Conservation (phyloP, 2,329 filamentous ascomycete species). For the Pseudogymnoascus sp. region DNA sequence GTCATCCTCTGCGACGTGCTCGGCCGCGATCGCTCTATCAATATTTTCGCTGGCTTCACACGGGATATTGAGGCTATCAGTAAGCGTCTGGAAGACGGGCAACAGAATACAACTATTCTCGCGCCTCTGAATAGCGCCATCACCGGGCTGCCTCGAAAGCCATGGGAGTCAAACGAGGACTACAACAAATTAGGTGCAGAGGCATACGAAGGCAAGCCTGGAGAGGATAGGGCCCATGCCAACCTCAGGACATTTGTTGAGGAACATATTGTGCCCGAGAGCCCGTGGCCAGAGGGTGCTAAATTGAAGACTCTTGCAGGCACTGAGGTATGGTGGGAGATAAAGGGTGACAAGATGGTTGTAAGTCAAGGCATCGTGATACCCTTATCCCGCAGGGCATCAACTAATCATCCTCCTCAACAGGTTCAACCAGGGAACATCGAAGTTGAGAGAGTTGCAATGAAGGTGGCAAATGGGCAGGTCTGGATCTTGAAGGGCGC, state of each 20-base stretch:
- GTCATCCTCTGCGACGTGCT: constrained; percentile 80
- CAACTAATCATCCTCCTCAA: constrained; percentile 11
- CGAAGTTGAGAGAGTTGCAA: constrained; percentile 65
- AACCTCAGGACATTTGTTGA: constrained; percentile 79
- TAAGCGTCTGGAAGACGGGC: constrained; percentile 56
- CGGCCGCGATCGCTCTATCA: constrained; percentile 67
- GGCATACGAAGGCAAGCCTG: constrained; percentile 68
- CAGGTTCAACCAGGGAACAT: constrained; percentile 73
- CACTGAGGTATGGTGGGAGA: constrained; percentile 74
- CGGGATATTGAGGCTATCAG: constrained; percentile 65
- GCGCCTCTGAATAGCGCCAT: constrained; percentile 81
- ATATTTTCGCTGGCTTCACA: constrained; percentile 74
- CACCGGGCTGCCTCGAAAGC: constrained; percentile 69
- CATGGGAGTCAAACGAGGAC: constrained; percentile 72
- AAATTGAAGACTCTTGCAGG: constrained; percentile 62
- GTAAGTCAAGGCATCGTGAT: constrained; percentile 37
- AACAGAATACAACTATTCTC: constrained; percentile 70
- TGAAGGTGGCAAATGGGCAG: constrained; percentile 78
- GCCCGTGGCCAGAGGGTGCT: constrained; percentile 63
- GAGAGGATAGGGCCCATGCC: constrained; percentile 63
- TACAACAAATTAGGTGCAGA: constrained; percentile 57
- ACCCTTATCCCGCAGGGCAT: neutral
- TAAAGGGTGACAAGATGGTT: constrained; percentile 54
- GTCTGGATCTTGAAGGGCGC: constrained; percentile 52
- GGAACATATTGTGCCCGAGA: constrained; percentile 67